These are phyloP conservation scores for Candolleomyces efflorescens DNA, from an alignment of 768 basidiomycete genomes.

Conservation along the genomic window DNA sequence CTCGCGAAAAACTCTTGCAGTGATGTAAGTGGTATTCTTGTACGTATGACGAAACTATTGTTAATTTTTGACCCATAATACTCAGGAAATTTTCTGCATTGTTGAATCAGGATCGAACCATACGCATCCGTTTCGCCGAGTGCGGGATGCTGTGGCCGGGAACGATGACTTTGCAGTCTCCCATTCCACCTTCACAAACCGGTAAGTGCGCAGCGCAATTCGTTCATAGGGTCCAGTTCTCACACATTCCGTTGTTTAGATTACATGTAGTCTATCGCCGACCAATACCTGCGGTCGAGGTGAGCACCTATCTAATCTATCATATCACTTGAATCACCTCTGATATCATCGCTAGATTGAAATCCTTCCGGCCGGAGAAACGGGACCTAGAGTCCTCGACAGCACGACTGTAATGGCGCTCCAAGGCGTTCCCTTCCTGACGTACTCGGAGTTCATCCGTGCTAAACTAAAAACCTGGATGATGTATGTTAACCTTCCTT, in stretches of 20 bases:
- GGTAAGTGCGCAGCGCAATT: constrained; percentile 39
- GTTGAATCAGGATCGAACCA: constrained; percentile 66
- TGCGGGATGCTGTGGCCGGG: constrained; percentile 68
- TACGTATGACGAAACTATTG: constrained; percentile 1
- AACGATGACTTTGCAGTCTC: constrained; percentile 62
- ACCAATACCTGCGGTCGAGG: constrained; percentile 74
- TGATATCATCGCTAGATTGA: constrained; percentile 53
- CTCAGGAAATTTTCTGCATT: constrained; percentile 80
- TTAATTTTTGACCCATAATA: constrained; percentile 5
- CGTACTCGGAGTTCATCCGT: constrained; percentile 81
- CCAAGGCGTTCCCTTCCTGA: constrained; percentile 73
- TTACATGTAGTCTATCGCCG: constrained; percentile 73
- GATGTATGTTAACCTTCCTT: constrained; percentile 47
- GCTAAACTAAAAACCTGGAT: constrained; percentile 83
- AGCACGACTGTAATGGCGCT: constrained; percentile 61
- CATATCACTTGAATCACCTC: constrained; percentile 2
- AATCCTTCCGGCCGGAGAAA: constrained; percentile 77
- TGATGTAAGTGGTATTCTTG: constrained; percentile 45
- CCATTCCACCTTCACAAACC: constrained; percentile 83
- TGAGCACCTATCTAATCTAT: constrained; percentile 27
- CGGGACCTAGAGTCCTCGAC: constrained; percentile 74
- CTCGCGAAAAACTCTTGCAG: constrained; percentile 61
- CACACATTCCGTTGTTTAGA: constrained; percentile 29
- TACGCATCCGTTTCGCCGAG: constrained; percentile 72
- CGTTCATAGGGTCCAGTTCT: constrained; percentile 3